Conservation (phyloP, 768 basidiomycete species). For the Hericium rajendrae region DNA sequence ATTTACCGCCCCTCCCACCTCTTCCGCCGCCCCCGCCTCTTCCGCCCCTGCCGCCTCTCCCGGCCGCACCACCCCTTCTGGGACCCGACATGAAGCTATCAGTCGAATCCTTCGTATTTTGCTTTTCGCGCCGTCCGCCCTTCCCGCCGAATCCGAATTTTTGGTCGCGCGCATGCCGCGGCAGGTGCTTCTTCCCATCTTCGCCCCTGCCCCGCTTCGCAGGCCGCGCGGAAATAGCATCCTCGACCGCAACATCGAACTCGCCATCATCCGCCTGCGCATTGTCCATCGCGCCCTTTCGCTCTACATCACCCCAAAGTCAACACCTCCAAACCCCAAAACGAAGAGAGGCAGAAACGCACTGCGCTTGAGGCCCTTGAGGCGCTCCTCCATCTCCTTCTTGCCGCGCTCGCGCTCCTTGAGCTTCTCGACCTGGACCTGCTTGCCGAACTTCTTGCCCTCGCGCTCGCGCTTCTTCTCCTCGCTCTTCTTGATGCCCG, state of each 20-base stretch:
- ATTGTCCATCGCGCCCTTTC: slow-evolving; percentile 71
- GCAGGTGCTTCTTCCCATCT: slow-evolving; percentile 25
- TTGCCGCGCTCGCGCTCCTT: slow-evolving; percentile 83
- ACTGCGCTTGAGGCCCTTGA: slow-evolving; percentile 90
- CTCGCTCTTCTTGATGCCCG: slow-evolving; percentile 84
- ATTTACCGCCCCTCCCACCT: slow-evolving; percentile 16
- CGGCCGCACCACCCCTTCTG: slow-evolving; percentile 23
- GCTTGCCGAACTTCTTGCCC: slow-evolving; percentile 97
- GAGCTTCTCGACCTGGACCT: slow-evolving; percentile 90
- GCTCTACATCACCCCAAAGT: slow-evolving; percentile 39
- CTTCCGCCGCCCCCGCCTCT: slow-evolving; percentile 23
- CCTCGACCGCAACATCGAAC: slow-evolving; percentile 87
- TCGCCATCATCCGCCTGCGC: slow-evolving; percentile 48
- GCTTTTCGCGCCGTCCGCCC: slow-evolving; percentile 58
- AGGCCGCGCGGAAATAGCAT: slow-evolving; percentile 71
- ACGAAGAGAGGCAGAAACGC: slow-evolving; percentile 19
- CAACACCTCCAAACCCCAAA: no score
- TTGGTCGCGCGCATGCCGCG: slow-evolving; percentile 56
- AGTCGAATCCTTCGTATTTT: slow-evolving; percentile 75
- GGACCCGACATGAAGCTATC: slow-evolving; percentile 46
- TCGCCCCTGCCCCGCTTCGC: slow-evolving; percentile 41
- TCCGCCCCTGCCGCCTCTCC: slow-evolving; percentile 23
- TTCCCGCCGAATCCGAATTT: slow-evolving; percentile 76
- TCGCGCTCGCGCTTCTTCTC: slow-evolving; percentile 87
- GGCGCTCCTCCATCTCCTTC: slow-evolving; percentile 84